A percentile compares a stretch with the other conserved stretches of the same genome.
Evolutionary conservation across 306 rosid genomes (phyloP).

Genomic region (Luffa aegyptiaca): DNA sequence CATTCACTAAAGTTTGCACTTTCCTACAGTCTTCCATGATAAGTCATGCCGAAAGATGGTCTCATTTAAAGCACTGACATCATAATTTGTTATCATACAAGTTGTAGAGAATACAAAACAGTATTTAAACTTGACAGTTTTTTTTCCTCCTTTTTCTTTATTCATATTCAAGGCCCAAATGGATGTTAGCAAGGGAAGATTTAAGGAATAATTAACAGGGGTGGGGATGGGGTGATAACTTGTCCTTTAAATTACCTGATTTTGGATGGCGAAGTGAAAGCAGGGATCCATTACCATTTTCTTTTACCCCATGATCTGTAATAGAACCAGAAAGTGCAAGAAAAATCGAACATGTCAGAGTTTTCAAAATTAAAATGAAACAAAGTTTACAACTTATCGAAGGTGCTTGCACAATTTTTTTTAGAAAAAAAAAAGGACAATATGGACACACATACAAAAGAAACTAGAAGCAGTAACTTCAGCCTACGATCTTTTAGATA

Average conservation of each 20-base stretch:
- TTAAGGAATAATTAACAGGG: background rate
- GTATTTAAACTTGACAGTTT: background rate
- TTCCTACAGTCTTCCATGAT: background rate
- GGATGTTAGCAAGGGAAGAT: background rate
- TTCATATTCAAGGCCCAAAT: background rate
- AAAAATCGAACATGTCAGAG: background rate
- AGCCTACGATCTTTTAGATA: background rate
- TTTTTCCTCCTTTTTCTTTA: background rate
- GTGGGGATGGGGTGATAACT: background rate
- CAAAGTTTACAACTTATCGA: background rate
- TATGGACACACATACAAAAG: background rate
- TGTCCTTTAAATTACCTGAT: constrained; percentile 33
- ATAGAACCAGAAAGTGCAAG: background rate
- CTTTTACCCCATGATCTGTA: constrained; percentile 43
- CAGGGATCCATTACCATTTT: constrained; percentile 40
- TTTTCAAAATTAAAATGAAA: background rate
- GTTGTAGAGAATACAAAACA: background rate
- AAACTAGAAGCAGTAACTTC: background rate
- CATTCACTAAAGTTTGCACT: background rate
- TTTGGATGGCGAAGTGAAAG: constrained; percentile 72
- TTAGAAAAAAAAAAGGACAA: background rate
- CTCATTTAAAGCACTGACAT: background rate
- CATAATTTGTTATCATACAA: background rate
- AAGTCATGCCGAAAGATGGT: background rate
- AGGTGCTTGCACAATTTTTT: background rate